Evolutionary conservation across 176 grass and related monocot genomes (phyloP), one percentile per base, ranked within the genome.

Genomic region (Dendrocalamus sinicus): DNA sequence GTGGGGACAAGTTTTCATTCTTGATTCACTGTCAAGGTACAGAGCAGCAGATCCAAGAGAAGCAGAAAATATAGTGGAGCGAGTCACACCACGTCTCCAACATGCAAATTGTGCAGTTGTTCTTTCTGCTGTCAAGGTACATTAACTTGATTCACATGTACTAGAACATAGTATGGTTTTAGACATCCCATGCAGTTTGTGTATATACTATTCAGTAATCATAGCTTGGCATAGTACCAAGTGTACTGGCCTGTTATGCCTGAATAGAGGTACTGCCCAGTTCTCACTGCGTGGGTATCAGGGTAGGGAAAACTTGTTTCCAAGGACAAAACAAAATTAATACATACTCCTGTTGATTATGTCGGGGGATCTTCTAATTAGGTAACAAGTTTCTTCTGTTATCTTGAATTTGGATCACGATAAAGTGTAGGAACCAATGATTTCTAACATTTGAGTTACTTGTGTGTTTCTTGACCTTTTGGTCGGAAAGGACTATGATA

Each of bases 21-120:
- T 99, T 79, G 96, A 99, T 91, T 95, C 96, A 67, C 76, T 95
- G 81, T 90, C 93, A 67, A 95, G 91, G 47, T 98, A 94, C 81
- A 95, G 89, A 92, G 90, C 91, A 23, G 76, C 91, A 62, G 93
- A 99, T 94, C 86, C 90, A 16, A 94, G 96, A 76, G 96, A 99
- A 88, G 92, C 93, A 23, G 93, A 99, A 81, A 94, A 94, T 84
- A 94, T 89, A 88, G 96, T 96, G 58, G 96, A 99, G 69, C 76
- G 96, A 80, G 87, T 99, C 89, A 94, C 93, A 41, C 96, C 96
- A 37, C 93, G 96, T 89, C 96, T 99, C 47, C 96, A 99, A 84
- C 96, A 99, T 91, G 96, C 96, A 84, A 99, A 99, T 78, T 99
- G 96, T 91, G 96, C 96, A 2, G 96, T 99, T 86, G 96, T 99